Evolutionary conservation across 345 rosid species (phyloP).

Genomic region (Euclidium syriacum): DNA sequence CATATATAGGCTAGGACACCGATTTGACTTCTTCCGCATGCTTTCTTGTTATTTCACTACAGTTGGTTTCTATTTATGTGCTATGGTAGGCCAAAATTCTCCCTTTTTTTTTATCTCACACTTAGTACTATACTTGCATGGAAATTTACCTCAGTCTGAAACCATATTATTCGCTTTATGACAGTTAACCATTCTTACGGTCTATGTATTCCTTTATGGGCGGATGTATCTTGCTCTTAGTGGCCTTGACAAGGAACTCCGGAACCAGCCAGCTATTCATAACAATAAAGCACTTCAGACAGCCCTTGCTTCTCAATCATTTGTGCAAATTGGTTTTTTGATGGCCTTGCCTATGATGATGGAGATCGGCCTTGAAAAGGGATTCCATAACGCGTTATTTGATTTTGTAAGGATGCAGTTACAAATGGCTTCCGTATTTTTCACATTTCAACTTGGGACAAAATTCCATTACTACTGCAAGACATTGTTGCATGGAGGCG

Average conservation of each 20-base stretch:
- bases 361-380: constrained; percentile 74
- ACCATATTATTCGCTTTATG: background rate
- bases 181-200: constrained; percentile 56
- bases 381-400: constrained; percentile 56
- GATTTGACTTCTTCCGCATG: constrained; percentile 93
- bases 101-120: background rate
- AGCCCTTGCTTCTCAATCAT: constrained; percentile 64
- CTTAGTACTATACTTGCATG: no score
- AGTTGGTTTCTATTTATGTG: constrained; percentile 84
- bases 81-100: constrained; percentile 45
- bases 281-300: constrained; percentile 49
- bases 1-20: constrained; percentile 73
- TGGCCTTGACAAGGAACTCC: constrained; percentile 53
- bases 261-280: constrained; percentile 33
- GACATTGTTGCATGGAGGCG: constrained; percentile 81
- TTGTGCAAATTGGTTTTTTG: constrained; percentile 68
- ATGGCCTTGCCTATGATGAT: constrained; percentile 67
- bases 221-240: constrained; percentile 56
- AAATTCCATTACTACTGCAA: constrained; percentile 61
- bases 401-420: constrained; percentile 66
- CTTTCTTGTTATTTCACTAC: constrained; percentile 79
- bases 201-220: constrained; percentile 59
- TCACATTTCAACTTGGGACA: constrained; percentile 69
- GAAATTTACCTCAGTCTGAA: background rate
- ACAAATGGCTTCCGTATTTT: constrained; percentile 58